A percentile compares a stretch with the other conserved stretches of the same genome.
phyloP scores from a whole-genome alignment of 2,329 filamentous ascomycete genomes.

The Fusarium duplospermum region DNA sequence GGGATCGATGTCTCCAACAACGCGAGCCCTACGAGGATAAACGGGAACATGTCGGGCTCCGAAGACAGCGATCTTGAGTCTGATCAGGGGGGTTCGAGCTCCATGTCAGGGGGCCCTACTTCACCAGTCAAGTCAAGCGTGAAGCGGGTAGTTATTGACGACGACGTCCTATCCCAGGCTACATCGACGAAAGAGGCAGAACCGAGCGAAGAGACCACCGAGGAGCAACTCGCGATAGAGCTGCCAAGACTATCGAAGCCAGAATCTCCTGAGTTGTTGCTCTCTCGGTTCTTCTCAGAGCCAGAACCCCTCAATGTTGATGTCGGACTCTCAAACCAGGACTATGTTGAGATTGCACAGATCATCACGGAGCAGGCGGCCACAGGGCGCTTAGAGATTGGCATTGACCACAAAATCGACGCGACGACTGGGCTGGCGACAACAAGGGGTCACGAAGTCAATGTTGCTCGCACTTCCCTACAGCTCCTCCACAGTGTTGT shows the following conservation, averaged over 20 bases:
- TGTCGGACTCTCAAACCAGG: constrained; percentile 63
- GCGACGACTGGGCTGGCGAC: constrained; percentile 40
- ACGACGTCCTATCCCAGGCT: constrained; percentile 65
- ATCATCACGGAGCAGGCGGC: constrained; percentile 78
- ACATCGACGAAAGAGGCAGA: constrained; percentile 64
- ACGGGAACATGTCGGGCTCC: constrained; percentile 55
- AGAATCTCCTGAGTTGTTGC: constrained; percentile 61
- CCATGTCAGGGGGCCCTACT: constrained; percentile 60
- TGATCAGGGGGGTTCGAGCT: constrained; percentile 66
- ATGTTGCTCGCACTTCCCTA: constrained; percentile 60
- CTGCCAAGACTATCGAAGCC: constrained; percentile 61
- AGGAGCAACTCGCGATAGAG: constrained; percentile 61
- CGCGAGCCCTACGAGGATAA: constrained; percentile 53
- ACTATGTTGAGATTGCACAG: constrained; percentile 75
- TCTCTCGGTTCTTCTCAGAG: constrained; percentile 68
- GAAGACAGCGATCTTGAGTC: constrained; percentile 65
- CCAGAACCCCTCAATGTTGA: constrained; percentile 65
- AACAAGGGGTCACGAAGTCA: constrained; percentile 56
- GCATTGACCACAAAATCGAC: constrained; percentile 36
- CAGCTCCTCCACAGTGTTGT: constrained; percentile 59
- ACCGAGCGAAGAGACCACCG: constrained; percentile 54
- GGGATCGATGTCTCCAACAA: constrained; percentile 41
- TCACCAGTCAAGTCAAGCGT: constrained; percentile 63
- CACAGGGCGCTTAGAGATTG: constrained; percentile 59
- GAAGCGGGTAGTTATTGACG: constrained; percentile 61